phyloP scores from a whole-genome alignment of 2,329 filamentous ascomycete genomes.

The Orbilia blumenaviensis region DNA sequence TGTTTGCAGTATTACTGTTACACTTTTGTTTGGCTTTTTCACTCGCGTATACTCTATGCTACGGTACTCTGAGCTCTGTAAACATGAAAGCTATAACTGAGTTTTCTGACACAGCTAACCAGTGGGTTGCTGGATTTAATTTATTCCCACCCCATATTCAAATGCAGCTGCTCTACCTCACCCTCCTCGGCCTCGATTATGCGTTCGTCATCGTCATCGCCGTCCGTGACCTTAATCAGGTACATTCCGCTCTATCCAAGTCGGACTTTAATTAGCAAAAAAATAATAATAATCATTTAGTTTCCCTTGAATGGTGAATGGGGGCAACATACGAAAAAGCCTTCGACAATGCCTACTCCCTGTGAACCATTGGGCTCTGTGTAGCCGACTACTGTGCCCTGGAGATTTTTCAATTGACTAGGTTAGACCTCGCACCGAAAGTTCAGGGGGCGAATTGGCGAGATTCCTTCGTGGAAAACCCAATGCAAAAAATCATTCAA shows the following conservation, averaged over 20 bases:
- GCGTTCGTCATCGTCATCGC: background rate
- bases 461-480: too few species aligned
- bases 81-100: too few species aligned
- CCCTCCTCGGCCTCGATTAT: background rate
- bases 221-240: slow-evolving; percentile 1
- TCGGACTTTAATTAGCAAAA: too few species aligned
- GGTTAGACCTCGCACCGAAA: too few species aligned
- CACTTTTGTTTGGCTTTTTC: too few species aligned
- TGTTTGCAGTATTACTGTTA: too few species aligned
- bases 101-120: too few species aligned
- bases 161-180: background rate
- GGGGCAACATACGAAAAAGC: background rate
- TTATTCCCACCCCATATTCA: background rate
- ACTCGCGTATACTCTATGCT: too few species aligned
- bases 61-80: too few species aligned
- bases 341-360: background rate
- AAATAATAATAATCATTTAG: too few species aligned
- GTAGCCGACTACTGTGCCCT: slow-evolving; percentile 13
- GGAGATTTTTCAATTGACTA: background rate
- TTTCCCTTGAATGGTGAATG: too few species aligned
- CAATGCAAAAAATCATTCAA: background rate
- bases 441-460: background rate
- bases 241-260: slow-evolving; percentile 8
- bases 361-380: background rate
- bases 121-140: too few species aligned